Evolutionary conservation across 768 basidiomycete genomes (phyloP), one percentile per base, ranked within the genome.

Genomic region (Xerocomus spinulosus): DNA sequence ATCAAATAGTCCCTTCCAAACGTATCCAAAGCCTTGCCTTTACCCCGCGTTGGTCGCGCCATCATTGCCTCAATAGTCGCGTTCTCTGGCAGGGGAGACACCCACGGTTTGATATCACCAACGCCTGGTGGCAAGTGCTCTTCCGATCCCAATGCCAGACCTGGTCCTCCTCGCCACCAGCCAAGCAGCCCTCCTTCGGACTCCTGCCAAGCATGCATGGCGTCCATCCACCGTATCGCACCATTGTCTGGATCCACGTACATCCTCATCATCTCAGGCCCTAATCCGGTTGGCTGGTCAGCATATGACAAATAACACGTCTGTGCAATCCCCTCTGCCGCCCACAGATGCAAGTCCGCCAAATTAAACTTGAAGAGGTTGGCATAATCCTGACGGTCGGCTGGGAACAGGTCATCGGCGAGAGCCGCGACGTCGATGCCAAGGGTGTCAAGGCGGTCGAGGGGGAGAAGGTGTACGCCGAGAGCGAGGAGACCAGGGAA

Each of bases 401-500:
- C 14, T 3, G 64, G 51, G 0, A 50, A 48, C 20, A 64, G 53
- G 25, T 59, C 59, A 1, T 58, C 43, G 0, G 48, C 49, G 10
- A 81, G 70, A 9, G 68, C 53, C 3, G 62, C 56, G 14, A 73
- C 58, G 49, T 77, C 67, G 46, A 84, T 73, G 4, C 76, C 78
- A 10, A 78, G 57, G 2, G 68, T 54, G 17, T 70, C 63, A 8
- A 83, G 72, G 43, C 77, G 62, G 51, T 83, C 70, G 36, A 83
- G 69, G 5, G 79, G 79, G 24, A 87, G 73, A 7, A 76, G 77
- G 54, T 83, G 76, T 4, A 68, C 84, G 14, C 87, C 87, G 3
- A 90, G 75, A 6, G 86, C 85, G 21, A 90, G 71, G 9, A 88
- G 72, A 5, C 87, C 87, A 0, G 86, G 86, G 45, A 87, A 73